phyloP scores from a whole-genome alignment of 2,329 filamentous ascomycete genomes.

The Penicillium sp. region DNA sequence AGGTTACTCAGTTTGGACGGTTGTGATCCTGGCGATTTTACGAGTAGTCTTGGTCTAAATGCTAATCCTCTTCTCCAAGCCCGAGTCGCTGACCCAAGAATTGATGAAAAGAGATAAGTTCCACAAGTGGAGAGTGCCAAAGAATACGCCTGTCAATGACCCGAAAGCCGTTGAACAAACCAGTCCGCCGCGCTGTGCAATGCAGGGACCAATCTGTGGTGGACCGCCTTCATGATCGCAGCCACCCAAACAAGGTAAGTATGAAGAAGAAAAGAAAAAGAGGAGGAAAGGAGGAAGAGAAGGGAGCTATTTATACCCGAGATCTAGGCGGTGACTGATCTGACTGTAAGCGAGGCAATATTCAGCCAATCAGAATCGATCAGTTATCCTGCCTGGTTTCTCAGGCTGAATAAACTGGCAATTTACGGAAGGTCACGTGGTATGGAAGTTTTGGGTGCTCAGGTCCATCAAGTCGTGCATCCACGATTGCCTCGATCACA shows the following conservation, averaged over 20 bases:
- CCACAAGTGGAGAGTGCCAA: conserved; percentile 35
- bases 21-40: too few relatives aligned
- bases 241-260: conserved; percentile 54
- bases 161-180: conserved; percentile 49
- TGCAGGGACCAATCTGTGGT: conserved; percentile 54
- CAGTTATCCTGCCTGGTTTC: conserved; percentile 6
- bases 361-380: conserved; percentile 14
- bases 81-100: conserved; percentile 29
- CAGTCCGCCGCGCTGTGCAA: conserved; percentile 59
- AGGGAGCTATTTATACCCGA: conserved; percentile 33
- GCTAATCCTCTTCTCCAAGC: conserved; percentile 33
- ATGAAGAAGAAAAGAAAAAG: conserved; percentile 50
- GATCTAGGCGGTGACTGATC: not conserved
- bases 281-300: conserved; percentile 24
- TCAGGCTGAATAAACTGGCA: conserved; percentile 6
- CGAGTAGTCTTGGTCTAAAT: too few relatives aligned
- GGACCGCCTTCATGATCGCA: conserved; percentile 49
- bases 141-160: conserved; percentile 44
- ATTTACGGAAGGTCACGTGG: conserved; percentile 26
- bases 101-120: conserved; percentile 37
- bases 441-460: conserved; percentile 34
- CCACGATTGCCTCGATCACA: not conserved
- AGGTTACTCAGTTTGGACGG: too few relatives aligned
- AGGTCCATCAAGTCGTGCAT: not conserved
- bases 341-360: conserved; percentile 28